Evolutionary conservation across 73 alveolate genomes (phyloP), one percentile per base, ranked within the genome.

Genomic region (Paramecium octaurelia): DNA sequence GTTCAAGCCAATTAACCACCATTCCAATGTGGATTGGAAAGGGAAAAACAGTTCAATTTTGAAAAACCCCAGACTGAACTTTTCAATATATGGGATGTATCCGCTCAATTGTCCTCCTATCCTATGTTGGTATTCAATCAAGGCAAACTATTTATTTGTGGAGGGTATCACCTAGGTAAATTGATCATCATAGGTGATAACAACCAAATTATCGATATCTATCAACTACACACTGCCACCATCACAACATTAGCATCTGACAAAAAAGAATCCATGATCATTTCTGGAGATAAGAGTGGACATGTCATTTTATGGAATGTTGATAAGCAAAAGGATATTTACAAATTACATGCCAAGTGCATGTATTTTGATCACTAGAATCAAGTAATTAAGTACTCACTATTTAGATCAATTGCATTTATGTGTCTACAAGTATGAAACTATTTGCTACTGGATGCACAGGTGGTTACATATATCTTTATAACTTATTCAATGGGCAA

Each of bases 261-360:
- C 23, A 94, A 68, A 31, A 46, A 73, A 93, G 95, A 89, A 58
- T 73, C 85, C 0, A 34, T 42, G 38, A 88, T 70, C 8, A 93
- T 93, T 8, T 57, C 95, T 57, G 96, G 96, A 14, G 92, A 89
- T 59, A 93, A 93, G 31, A 90, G 68, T 34, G 96, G 96, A 21
- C 93, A 93, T 34, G 96, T 93, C 11, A 44, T 93, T 3, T 54
- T 93, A 2, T 93, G 96, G 95, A 77, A 83, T 24, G 86, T 92
- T 6, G 64, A 80, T 34, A 18, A 83, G 31, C 23, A 31, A 2
- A 64, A 23, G 18, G 95, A 83, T 36, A 18, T 18, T 23, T 59
- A 48, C 31, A 93, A 83, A 86, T 86, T 83, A 18, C n/a, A 58
- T 38, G 92, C 68, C n/a, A 84, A 57, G n/a, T 24, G 57, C 11